phyloP scores from a whole-genome alignment of 495 filamentous ascomycete genomes.

The Penicillium pulvis region DNA sequence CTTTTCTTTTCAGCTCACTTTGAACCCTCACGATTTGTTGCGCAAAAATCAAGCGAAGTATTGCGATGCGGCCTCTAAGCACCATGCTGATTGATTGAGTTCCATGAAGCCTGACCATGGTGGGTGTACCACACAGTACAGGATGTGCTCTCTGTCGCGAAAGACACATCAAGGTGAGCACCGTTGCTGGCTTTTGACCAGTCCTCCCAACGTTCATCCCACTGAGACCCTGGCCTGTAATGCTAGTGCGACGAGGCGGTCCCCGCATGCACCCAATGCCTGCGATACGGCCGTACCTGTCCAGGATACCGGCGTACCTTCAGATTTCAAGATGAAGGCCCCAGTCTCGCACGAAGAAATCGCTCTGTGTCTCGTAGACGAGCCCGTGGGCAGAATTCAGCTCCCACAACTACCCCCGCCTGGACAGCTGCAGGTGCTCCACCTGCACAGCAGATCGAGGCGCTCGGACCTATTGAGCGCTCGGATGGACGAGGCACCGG shows the following conservation, averaged over 20 bases:
- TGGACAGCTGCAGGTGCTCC: not conserved
- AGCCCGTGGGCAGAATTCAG: constrained; percentile 4
- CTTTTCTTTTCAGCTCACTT: not conserved
- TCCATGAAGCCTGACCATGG: constrained; percentile 24
- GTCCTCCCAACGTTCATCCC: not conserved
- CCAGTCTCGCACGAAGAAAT: constrained; percentile 32
- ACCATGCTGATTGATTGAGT: constrained; percentile 17
- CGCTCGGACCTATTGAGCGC: constrained; percentile 6
- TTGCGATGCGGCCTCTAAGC: constrained; percentile 6
- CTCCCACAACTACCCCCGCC: not conserved
- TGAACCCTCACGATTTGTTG: not conserved
- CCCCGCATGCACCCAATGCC: constrained; percentile 39
- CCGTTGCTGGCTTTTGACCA: not conserved
- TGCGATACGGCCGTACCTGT: constrained; percentile 38
- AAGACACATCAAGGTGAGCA: constrained; percentile 39
- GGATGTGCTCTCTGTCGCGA: constrained; percentile 41
- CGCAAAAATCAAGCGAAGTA: not conserved
- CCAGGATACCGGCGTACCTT: constrained; percentile 40
- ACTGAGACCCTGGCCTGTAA: not conserved
- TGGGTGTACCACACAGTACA: constrained; percentile 43
- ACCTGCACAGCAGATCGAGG: constrained; percentile 8
- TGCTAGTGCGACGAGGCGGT: constrained; percentile 38
- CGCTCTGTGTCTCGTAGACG: constrained; percentile 17
- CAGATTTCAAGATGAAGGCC: constrained; percentile 42
- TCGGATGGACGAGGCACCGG: constrained; percentile 5